A percentile compares a stretch with the other conserved stretches of the same genome.
These are phyloP conservation scores for Penicillium salamii DNA, from an alignment of 495 filamentous ascomycete genomes.

Conservation along the genomic window DNA sequence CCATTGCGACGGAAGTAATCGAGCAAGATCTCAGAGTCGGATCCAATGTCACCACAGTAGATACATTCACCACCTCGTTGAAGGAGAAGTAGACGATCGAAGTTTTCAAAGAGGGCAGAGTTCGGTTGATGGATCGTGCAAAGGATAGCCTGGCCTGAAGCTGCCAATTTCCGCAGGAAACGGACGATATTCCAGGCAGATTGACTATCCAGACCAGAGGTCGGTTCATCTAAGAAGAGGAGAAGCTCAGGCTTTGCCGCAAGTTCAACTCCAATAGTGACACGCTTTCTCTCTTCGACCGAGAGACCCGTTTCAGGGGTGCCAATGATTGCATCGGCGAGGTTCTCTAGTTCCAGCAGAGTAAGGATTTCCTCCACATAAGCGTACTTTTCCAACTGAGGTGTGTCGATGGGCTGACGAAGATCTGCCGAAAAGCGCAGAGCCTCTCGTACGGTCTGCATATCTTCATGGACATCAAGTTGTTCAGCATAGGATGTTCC, in stretches of 20 bases:
- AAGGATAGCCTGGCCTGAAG: slow-evolving; percentile 81
- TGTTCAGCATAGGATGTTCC: slow-evolving; percentile 82
- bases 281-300: slow-evolving; percentile 86
- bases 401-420: slow-evolving; percentile 68
- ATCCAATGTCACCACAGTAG: slow-evolving; percentile 68
- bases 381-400: slow-evolving; percentile 69
- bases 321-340: slow-evolving; percentile 84
- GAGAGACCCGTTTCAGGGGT: slow-evolving; percentile 73
- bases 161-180: slow-evolving; percentile 81
- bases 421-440: slow-evolving; percentile 80
- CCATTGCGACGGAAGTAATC: slow-evolving; percentile 54
- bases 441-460: slow-evolving; percentile 79
- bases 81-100: slow-evolving; percentile 65
- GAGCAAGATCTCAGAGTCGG: slow-evolving; percentile 41
- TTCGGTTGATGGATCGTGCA: slow-evolving; percentile 94
- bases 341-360: slow-evolving; percentile 76
- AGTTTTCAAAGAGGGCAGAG: slow-evolving; percentile 79
- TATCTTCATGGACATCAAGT: slow-evolving; percentile 74
- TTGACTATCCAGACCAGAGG: slow-evolving; percentile 81
- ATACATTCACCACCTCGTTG: slow-evolving; percentile 62
- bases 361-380: slow-evolving; percentile 83
- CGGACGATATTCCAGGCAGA: slow-evolving; percentile 86
- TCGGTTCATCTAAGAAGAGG: slow-evolving; percentile 89
- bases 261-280: slow-evolving; percentile 87
- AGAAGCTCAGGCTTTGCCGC: slow-evolving; percentile 83